A percentile compares a stretch with the other conserved stretches of the same genome.
These are phyloP conservation scores for Combretum micranthum DNA, from an alignment of 345 rosid genomes.

Conservation along the genomic window DNA sequence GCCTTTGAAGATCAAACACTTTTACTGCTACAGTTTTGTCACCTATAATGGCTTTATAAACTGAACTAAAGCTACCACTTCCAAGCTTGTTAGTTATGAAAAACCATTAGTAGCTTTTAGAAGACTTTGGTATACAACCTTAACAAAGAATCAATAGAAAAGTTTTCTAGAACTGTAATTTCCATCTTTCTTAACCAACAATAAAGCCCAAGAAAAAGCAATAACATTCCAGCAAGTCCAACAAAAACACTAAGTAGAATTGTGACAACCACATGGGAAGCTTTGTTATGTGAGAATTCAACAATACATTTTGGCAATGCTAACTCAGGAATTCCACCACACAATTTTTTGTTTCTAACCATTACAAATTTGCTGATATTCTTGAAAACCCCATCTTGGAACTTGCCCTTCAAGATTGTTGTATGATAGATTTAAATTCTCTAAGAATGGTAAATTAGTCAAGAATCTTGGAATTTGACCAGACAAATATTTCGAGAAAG, in stretches of 20 bases:
- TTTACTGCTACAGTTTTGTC: conserved; percentile 1
- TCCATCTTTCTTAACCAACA: neutral
- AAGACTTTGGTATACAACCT: conserved; percentile 1
- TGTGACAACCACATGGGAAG: too few species aligned
- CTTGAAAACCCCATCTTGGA: conserved; percentile 16
- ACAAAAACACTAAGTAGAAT: too few species aligned
- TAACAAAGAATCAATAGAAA: neutral
- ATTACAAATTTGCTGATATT: conserved; percentile 11
- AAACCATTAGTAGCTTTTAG: too few species aligned
- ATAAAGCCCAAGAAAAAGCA: too few species aligned
- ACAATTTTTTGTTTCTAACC: conserved; percentile 18
- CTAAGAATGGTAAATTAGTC: neutral
- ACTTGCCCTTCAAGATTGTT: conserved; percentile 20
- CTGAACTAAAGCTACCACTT: conserved; percentile 7
- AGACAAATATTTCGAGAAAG: conserved; percentile 18
- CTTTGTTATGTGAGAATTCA: too few species aligned
- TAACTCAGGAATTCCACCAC: too few species aligned
- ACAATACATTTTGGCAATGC: too few species aligned
- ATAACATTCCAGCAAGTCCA: too few species aligned
- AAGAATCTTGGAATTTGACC: conserved; percentile 18
- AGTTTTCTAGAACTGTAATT: too few species aligned
- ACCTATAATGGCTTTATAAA: conserved; percentile 6
- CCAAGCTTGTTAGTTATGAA: neutral
- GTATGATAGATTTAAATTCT: too few species aligned
- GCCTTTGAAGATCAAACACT: conserved; percentile 4